These are phyloP conservation scores for Sorghum bicolor DNA, from an alignment of 176 grass and related monocot species.

Conservation along the genomic window Sorghum_bicolor_NCBIv3 NC_012878.2:1536501-1537000, in stretches of 20 bases:
- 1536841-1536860: slow-evolving; percentile 18
- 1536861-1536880: slow-evolving; percentile 9
- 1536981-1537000: not conserved
- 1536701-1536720: too few relatives aligned
- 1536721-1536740: too few relatives aligned
- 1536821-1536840: slow-evolving; percentile 9
- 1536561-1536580: not conserved
- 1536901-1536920: not conserved
- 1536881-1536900: slow-evolving; percentile 34
- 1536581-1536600: not conserved
- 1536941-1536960: not conserved
- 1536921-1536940: not conserved
- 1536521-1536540: not conserved
- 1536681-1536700: too few relatives aligned
- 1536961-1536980: not conserved
- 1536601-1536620: not conserved
- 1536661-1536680: too few relatives aligned
- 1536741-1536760: not conserved
- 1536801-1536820: not conserved
- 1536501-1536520: slow-evolving; percentile 5
- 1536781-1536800: slow-evolving; percentile 15
- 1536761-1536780: not conserved
- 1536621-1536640: too few relatives aligned
- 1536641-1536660: too few relatives aligned
- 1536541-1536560: not conserved